Evolutionary conservation across 768 basidiomycete genomes (phyloP), one percentile per base, ranked within the genome.

Genomic region (Boletus tylopilopsis): DNA sequence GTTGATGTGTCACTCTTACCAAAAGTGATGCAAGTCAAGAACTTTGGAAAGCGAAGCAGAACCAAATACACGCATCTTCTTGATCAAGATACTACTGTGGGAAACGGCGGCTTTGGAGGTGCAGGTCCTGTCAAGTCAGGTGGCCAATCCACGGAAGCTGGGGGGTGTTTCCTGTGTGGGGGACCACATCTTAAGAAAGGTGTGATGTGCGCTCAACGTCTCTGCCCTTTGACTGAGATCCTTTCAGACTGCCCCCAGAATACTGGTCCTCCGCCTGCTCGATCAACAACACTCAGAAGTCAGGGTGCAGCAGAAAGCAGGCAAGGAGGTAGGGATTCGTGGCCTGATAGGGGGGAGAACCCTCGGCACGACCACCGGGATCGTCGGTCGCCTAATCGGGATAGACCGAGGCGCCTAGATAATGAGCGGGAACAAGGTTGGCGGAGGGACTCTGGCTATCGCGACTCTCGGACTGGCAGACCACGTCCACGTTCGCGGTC

Each of bases 51-150:
- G 69, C 84, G 90, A 52, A 83, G 90, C 64, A 84, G 88, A 39
- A 93, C 91, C 25, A 94, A 99, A 72, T 98, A 98, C 61, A 98
- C 96, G 15, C 95, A 99, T 71, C 70, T 99, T 55, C 70, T 92
- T 32, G 94, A 94, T 61, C 90, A 98, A 74, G 95, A 98, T 65
- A 98, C 95, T 1, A 91, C 90, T 6, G 71, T 55, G 21, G 52
- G 66, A 12, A 72, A 62, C 41, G 85, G 82, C 25, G 85, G 87
- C 0, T 85, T 87, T 68, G 86, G 86, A 24, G 85, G 82, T 7
- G 60, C 61, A 5, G 79, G 72, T 1, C 64, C 79, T 22, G 72
- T 78, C 42, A 81, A 79, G 61, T 63, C 74, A 34, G 83, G 82
- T 27, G 83, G 84, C 6, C 76, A 70, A 42, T 72, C 75, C 21